phyloP scores from a whole-genome alignment of 495 filamentous ascomycete genomes.

The Hypoxylon cercidicola region DNA sequence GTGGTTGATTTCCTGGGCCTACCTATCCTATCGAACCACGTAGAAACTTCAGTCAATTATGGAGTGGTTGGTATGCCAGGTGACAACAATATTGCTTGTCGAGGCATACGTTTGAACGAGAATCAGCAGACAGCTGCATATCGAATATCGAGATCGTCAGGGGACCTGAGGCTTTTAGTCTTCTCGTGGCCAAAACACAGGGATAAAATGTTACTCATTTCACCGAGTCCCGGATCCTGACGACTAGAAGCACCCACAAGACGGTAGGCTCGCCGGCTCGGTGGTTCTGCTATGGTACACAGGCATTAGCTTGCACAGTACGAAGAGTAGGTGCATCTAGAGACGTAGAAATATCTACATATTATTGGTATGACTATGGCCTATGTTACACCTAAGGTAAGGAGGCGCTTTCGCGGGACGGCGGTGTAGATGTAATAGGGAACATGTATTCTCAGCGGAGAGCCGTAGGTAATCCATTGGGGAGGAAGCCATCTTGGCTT shows the following conservation, averaged over 20 bases:
- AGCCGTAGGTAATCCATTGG: constrained; percentile 19
- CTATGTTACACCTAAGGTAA: not conserved
- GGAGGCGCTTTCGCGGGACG: constrained; percentile 11
- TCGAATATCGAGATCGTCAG: constrained; percentile 44
- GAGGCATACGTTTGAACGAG: constrained; percentile 14
- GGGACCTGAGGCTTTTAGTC: constrained; percentile 34
- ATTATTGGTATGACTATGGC: constrained; percentile 17
- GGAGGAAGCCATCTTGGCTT: constrained; percentile 24
- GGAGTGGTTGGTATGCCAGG: constrained; percentile 10
- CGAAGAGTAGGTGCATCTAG: constrained; percentile 4
- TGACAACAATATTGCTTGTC: constrained; percentile 14
- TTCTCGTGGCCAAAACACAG: constrained; percentile 20
- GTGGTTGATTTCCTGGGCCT: not conserved
- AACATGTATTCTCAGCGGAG: constrained; percentile 5
- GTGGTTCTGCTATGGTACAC: not conserved
- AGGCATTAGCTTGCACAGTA: constrained; percentile 1
- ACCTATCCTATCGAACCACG: constrained; percentile 5
- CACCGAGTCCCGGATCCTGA: constrained; percentile 30
- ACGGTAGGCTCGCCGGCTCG: not conserved
- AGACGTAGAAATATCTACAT: constrained; percentile 7
- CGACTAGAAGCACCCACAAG: not conserved
- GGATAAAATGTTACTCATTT: constrained; percentile 24
- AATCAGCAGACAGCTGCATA: constrained; percentile 32
- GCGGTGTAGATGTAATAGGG: constrained; percentile 21
- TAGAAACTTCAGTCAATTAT: constrained; percentile 1